Evolutionary conservation across 176 grass and related monocot genomes (phyloP).

Genomic region (Canna indica): DNA sequence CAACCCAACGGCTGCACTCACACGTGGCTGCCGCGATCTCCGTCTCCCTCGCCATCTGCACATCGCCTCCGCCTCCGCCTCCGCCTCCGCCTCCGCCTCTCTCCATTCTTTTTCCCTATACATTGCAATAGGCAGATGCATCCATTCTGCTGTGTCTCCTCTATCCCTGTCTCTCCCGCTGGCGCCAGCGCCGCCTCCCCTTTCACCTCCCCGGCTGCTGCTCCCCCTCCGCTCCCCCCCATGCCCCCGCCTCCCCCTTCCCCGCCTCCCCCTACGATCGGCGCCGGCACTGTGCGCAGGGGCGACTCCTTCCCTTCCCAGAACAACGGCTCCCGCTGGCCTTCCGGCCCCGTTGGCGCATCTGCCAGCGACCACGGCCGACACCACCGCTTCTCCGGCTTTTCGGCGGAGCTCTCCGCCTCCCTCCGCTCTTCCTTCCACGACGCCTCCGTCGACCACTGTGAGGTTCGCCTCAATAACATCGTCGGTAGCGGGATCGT

Average conservation of each 20-base stretch:
- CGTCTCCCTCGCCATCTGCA: not conserved
- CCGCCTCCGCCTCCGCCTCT: not conserved
- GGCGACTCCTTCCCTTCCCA: constrained; percentile 8
- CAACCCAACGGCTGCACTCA: not conserved
- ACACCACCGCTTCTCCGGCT: not conserved
- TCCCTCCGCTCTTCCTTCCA: constrained; percentile 23
- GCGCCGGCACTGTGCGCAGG: constrained; percentile 18
- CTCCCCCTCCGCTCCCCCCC: not conserved
- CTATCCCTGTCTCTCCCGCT: constrained; percentile 61
- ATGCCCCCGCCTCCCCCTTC: constrained; percentile 7
- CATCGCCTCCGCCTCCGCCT: not conserved
- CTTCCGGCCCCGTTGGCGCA: not conserved
- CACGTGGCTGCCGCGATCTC: constrained; percentile 1
- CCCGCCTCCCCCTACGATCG: constrained; percentile 12
- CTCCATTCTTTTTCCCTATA: not conserved
- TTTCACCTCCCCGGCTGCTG: constrained; percentile 17
- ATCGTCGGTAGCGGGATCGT: constrained; percentile 68
- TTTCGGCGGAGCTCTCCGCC: not conserved
- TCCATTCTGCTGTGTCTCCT: constrained; percentile 82
- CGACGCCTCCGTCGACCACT: not conserved
- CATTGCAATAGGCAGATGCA: constrained; percentile 28
- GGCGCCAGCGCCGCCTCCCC: constrained; percentile 25
- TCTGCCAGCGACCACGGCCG: not conserved
- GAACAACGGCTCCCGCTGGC: not conserved
- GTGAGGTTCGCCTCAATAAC: constrained; percentile 53